Evolutionary conservation across 768 basidiomycete genomes (phyloP).

Genomic region (Exidia glandulosa): DNA sequence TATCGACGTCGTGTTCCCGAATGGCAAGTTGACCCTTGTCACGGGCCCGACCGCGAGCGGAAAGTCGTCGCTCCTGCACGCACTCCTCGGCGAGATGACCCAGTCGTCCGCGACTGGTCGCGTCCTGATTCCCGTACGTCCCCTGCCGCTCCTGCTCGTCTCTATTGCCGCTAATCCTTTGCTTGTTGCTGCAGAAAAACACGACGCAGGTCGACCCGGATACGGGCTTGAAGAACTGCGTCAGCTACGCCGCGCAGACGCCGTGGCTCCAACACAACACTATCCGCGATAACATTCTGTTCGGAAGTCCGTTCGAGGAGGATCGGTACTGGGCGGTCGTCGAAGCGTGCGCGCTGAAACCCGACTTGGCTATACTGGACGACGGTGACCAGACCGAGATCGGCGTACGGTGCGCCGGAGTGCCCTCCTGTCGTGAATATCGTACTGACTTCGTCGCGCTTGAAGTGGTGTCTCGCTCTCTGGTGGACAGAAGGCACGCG

Average conservation of each 20-base stretch:
- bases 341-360: slow-evolving; percentile 30
- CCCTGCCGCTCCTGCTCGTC: too few relatives aligned
- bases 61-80: slow-evolving; percentile 13
- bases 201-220: slow-evolving; percentile 1
- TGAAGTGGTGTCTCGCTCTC: slow-evolving; percentile 10
- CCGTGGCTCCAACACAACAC: slow-evolving; percentile 36
- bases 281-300: slow-evolving; percentile 52
- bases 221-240: slow-evolving; percentile 22
- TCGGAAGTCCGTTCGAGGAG: slow-evolving; percentile 33
- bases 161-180: too few relatives aligned
- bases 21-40: slow-evolving; percentile 41
- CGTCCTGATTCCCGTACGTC: too few relatives aligned
- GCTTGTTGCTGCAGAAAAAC: too few relatives aligned
- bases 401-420: slow-evolving; percentile 13
- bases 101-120: slow-evolving; percentile 8
- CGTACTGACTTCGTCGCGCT: background rate
- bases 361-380: slow-evolving; percentile 31
- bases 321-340: slow-evolving; percentile 24
- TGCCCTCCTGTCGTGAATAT: background rate
- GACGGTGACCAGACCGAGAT: slow-evolving; percentile 29
- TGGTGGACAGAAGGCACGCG: slow-evolving; percentile 20
- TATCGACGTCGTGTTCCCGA: slow-evolving; percentile 24
- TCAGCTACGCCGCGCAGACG: slow-evolving; percentile 38
- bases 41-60: slow-evolving; percentile 38
- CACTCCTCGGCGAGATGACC: slow-evolving; percentile 18